Evolutionary conservation across 495 filamentous ascomycete species (phyloP).

Genomic region (Xylaria scruposa): DNA sequence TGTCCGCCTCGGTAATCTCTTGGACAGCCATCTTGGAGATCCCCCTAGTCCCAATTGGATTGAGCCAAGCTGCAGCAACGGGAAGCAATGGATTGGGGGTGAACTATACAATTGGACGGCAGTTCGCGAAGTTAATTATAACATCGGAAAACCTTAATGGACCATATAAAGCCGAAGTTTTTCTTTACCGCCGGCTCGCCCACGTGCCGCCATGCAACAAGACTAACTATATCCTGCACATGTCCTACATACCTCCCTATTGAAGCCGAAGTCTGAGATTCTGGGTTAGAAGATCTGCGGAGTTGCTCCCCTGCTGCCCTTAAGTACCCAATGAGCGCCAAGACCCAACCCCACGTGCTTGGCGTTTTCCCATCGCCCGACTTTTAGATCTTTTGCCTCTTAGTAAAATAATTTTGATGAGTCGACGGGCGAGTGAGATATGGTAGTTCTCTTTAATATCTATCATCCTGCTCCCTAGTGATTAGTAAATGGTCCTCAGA

Average conservation of each 20-base stretch:
- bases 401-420: too few species aligned
- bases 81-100: neutral
- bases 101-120: neutral
- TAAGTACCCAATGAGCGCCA: conserved; percentile 8
- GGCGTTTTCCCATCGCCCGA: neutral
- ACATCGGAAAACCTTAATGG: neutral
- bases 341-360: conserved; percentile 14
- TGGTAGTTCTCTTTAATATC: too few species aligned
- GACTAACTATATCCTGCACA: neutral
- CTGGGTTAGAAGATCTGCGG: neutral
- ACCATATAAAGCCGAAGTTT: neutral
- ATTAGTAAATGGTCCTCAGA: too few species aligned
- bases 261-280: neutral
- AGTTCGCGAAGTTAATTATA: neutral
- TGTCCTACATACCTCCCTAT: neutral
- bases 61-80: neutral
- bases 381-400: neutral
- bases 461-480: too few species aligned
- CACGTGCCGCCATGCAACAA: neutral
- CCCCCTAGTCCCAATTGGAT: neutral
- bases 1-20: conserved; percentile 17
- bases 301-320: neutral
- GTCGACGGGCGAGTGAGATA: too few species aligned
- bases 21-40: conserved; percentile 4
- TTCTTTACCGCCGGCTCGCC: neutral